phyloP scores from a whole-genome alignment of 371 early-diverging fungal genomes.

The Smittium mucronatum region DNA sequence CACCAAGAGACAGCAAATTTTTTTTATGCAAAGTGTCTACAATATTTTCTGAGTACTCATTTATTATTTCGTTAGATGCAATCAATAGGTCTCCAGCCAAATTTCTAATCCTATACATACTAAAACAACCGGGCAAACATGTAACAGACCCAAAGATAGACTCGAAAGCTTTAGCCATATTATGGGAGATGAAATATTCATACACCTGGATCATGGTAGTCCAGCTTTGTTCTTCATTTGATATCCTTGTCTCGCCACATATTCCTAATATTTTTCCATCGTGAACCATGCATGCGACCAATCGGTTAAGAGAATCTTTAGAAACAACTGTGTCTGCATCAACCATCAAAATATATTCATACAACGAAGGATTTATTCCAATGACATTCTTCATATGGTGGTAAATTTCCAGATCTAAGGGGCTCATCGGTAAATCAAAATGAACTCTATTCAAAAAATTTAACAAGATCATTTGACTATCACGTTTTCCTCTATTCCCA shows the following conservation, averaged over 20 bases:
- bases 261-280: conserved; percentile 81
- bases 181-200: conserved; percentile 97
- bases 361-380: conserved; percentile 67
- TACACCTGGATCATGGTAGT: conserved; percentile 98
- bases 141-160: conserved; percentile 94
- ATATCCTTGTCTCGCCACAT: conserved; percentile 84
- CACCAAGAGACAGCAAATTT: conserved; percentile 66
- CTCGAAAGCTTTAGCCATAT: conserved; percentile 95
- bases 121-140: conserved; percentile 92
- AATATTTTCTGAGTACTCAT: conserved; percentile 85
- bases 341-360: conserved; percentile 84
- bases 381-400: conserved; percentile 82
- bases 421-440: conserved; percentile 75
- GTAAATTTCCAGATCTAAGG: conserved; percentile 81
- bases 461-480: conserved; percentile 97
- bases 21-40: conserved; percentile 97
- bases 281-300: conserved; percentile 75
- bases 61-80: conserved; percentile 73
- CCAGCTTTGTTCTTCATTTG: conserved; percentile 74
- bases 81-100: conserved; percentile 80
- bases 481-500: conserved; percentile 98
- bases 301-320: conserved; percentile 65
- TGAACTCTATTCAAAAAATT: conserved; percentile 93
- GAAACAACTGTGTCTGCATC: conserved; percentile 89
- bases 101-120: conserved; percentile 82